These are phyloP conservation scores for Acorus calamus DNA, from an alignment of 106 monocot genomes.

Conservation along the genomic window DNA sequence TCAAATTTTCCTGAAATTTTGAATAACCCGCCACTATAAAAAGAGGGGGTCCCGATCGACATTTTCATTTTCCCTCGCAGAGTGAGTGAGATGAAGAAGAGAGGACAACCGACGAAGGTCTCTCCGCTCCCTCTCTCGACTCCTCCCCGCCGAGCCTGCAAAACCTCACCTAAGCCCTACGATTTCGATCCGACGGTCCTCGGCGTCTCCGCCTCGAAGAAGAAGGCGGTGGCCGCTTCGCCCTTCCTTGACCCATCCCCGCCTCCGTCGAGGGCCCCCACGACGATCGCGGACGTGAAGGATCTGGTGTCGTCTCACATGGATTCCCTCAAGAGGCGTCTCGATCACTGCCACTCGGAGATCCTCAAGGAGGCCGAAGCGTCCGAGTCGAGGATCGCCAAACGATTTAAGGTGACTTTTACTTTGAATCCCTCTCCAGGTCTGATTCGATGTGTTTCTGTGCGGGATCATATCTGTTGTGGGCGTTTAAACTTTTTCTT, in stretches of 20 bases:
- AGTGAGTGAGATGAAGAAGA: neutral
- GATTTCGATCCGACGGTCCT: conserved; percentile 4
- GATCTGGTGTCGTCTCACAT: conserved; percentile 16
- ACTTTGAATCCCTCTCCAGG: neutral
- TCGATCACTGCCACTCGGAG: conserved; percentile 38
- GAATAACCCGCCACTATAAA: conserved; percentile 1
- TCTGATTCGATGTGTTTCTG: neutral
- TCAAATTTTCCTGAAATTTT: too few species aligned
- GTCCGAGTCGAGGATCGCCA: conserved; percentile 27
- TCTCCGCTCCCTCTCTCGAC: conserved; percentile 13
- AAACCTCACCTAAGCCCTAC: conserved; percentile 2
- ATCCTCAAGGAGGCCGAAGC: conserved; percentile 38
- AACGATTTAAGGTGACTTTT: conserved; percentile 38
- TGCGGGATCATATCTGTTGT: neutral
- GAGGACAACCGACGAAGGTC: neutral
- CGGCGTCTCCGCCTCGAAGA: conserved; percentile 7
- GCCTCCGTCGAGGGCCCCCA: neutral
- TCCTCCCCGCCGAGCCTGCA: neutral
- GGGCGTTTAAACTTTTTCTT: neutral
- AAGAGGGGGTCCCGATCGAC: neutral
- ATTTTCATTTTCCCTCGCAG: neutral
- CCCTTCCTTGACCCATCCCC: conserved; percentile 1
- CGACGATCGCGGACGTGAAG: conserved; percentile 21
- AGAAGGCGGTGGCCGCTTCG: neutral
- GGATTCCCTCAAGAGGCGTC: conserved; percentile 23